Percentiles rank a stretch among this genome's conserved stretches.
Evolutionary conservation across 1,284 basidiomycete genomes (phyloP).

Genomic region (Leccinum fallax): DNA sequence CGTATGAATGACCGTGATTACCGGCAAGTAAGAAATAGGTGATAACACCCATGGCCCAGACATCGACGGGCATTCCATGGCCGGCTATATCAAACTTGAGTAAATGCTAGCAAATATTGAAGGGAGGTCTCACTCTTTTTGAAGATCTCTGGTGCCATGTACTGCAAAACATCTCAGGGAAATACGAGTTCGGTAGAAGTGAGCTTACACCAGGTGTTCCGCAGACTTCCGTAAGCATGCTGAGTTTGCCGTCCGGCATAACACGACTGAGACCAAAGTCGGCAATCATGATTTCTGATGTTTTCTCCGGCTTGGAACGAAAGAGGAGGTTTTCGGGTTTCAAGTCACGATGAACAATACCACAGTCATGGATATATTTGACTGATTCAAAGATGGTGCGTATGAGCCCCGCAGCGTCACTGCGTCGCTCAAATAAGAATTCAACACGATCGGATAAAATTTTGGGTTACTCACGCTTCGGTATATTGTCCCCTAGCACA

Average conservation of each 20-base stretch:
- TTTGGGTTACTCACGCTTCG: slow-evolving; percentile 66
- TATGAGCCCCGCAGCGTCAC: slow-evolving; percentile 90
- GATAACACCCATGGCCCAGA: slow-evolving; percentile 98
- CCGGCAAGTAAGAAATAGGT: slow-evolving; percentile 92
- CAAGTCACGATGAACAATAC: slow-evolving; percentile 96
- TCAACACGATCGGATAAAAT: slow-evolving; percentile 4
- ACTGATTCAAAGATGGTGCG: slow-evolving; percentile 88
- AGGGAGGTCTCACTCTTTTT: slow-evolving; percentile 68
- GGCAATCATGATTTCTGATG: slow-evolving; percentile 92
- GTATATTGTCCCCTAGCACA: slow-evolving; percentile 98
- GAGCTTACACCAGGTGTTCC: slow-evolving; percentile 78
- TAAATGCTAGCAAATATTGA: background rate
- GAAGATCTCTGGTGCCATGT: slow-evolving; percentile 99
- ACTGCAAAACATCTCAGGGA: slow-evolving; percentile 45
- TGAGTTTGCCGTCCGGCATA: slow-evolving; percentile 90
- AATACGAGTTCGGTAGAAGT: background rate
- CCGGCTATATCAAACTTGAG: slow-evolving; percentile 57
- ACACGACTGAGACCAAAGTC: slow-evolving; percentile 94
- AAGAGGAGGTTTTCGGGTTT: slow-evolving; percentile 99
- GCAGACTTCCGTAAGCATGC: slow-evolving; percentile 91
- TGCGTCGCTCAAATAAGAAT: slow-evolving; percentile 32
- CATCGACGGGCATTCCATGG: slow-evolving; percentile 94
- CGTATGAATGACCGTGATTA: background rate
- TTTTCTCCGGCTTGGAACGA: slow-evolving; percentile 86
- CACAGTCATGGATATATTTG: slow-evolving; percentile 89